Percentiles rank a stretch among this genome's conserved stretches.
Conservation (phyloP, 73 alveolate species). For the Tetrahymena thermophila region DNA sequence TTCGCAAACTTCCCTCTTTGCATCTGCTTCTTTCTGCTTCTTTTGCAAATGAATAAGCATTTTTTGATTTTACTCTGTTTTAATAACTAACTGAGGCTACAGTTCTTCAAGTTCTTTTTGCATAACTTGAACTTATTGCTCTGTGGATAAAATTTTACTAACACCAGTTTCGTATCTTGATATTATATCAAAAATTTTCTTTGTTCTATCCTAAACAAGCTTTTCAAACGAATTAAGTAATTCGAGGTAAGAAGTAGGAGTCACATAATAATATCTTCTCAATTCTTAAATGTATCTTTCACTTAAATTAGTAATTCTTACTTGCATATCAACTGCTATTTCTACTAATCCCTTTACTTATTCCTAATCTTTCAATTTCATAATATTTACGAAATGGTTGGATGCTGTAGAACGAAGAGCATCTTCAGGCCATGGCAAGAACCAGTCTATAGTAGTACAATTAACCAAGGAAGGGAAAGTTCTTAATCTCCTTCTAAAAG, state of each 20-base stretch:
- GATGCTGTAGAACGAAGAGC: conserved; percentile 45
- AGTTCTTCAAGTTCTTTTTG: conserved; percentile 75
- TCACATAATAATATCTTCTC: conserved; percentile 95
- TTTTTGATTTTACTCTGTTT: conserved; percentile 51
- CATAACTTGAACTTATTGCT: conserved; percentile 71
- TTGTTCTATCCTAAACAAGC: conserved; percentile 53
- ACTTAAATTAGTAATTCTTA: conserved; percentile 30
- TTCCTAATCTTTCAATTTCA: conserved; percentile 14
- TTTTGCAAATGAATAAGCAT: conserved; percentile 29
- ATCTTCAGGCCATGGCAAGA: conserved; percentile 58
- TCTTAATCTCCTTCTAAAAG: conserved; percentile 46
- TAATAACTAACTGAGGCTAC: conserved; percentile 76
- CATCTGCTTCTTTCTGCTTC: conserved; percentile 63
- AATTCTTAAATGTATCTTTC: conserved; percentile 30
- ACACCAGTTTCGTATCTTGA: conserved; percentile 69
- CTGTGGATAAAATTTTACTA: conserved; percentile 76
- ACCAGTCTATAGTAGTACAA: conserved; percentile 62
- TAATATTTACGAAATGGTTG: conserved; percentile 6
- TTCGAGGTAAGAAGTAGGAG: conserved; percentile 99
- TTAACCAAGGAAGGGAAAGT: conserved; percentile 57
- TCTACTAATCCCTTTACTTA: conserved; percentile 17
- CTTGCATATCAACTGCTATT: conserved; percentile 42
- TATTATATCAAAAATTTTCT: conserved; percentile 10
- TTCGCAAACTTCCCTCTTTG: conserved; percentile 36
- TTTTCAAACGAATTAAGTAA: conserved; percentile 91